Evolutionary conservation across 129 eudicot genomes (phyloP), one percentile per base, ranked within the genome.

Genomic region (Flaveria sonorensis): DNA sequence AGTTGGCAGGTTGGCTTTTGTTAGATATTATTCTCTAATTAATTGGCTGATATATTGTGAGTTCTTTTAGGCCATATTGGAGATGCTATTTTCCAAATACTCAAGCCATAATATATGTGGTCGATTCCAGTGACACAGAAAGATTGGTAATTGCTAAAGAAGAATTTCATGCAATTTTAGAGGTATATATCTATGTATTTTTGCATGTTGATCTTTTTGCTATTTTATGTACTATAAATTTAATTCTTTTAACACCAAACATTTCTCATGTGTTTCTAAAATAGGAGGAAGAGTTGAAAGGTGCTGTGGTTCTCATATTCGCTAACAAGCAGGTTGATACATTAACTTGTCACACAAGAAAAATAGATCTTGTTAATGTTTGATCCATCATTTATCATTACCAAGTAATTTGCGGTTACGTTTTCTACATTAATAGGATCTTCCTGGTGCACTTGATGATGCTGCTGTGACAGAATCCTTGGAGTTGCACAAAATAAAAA

Each of bases 81-180:
- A 91, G 99, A 81, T 95, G 99, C 84, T 95, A 95, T 77, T 95
- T 91, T 59, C 99, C 99, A 71, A 95, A 95, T 83, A 95, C 99
- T 45, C 99, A 92, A 82, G 99, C 99, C 65, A 91, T 95, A 39
- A 95, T 95, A 73, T 95, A 95, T 77, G 99, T 95, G 81, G 99
- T 95, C 55, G 99, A 95, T 83, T 95, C 99, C 77, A 95, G 97
- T 87, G 99, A 95, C 86, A 95, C 99, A 4, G 99, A 95, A 30
- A 81, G 99, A 70, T 85, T 95, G 74, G 92, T 90, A 48, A 87
- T 95, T 80, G 99, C 99, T 30, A 95, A 87, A 76, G 99, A 95
- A 82, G 99, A 95, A 79, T 95, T 95, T 79, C 99, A 95, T 65
- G 97, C 99, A 71, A 92, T 92, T 75, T 80, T 95, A 83, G 97